Base-by-base conservation (phyloP, 2,329 filamentous ascomycete species). In the Ustilaginoidea virens region DNA sequence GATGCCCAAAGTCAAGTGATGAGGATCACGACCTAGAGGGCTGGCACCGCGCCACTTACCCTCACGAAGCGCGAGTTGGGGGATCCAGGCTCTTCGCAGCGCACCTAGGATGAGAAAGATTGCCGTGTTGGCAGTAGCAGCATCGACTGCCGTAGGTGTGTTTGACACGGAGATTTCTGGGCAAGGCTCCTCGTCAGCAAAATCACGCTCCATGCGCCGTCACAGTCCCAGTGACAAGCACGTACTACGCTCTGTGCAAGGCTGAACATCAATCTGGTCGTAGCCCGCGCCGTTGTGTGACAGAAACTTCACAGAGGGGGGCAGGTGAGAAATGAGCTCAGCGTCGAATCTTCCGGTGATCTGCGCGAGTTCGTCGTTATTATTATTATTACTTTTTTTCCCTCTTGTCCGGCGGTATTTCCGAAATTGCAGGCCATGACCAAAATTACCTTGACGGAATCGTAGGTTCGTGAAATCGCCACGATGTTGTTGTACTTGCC, bases 51-150 rank as follows among this genome's bases (percentile, higher is more conserved):
- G 39, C 67, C 73, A 82, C 25, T 69, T 57, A 0, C 66, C 66
- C 13, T 63, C 51, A 11, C 76, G 62, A 7, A 80, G 54, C 3
- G 63, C 60, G 4, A 58, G 41, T 55, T 80, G 69, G 22, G 69
- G 38, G 2, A 61, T 54, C 48, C 77, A 78, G 48, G 77, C 74
- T 33, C 69, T 67, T 19, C 78, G 61, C 21, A 82, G 52, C 1
- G 76, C 73, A 3, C 75, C 78, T 12, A 83, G 55, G 30, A 82
- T 74, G 2, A 82, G 54, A 43, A 80, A 81, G 46, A 81, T 69
- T 37, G 70, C 74, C 5, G 67, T 63, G 46, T 82, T 77, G 18
- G 78, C 78, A 0, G 78, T 82, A 5, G 76, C 68, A 45, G 79
- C 70, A 43, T 80, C 69, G 11, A 77, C 73, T 1, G 71, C 69